phyloP scores from a whole-genome alignment of 495 filamentous ascomycete species.

The Talaromyces thailandensis region DNA sequence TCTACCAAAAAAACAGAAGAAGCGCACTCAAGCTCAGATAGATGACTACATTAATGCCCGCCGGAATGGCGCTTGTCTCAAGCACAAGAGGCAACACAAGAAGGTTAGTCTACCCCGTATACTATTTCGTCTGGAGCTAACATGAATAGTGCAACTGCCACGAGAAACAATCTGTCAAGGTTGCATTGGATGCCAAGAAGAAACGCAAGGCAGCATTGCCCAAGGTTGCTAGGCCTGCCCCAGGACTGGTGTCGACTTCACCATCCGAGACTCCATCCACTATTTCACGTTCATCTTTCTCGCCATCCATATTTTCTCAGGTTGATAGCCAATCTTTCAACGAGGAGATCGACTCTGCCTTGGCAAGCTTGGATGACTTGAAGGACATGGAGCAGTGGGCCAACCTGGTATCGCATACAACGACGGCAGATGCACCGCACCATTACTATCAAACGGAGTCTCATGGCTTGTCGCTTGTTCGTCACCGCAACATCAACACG shows the following conservation, averaged over 20 bases:
- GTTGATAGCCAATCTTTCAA: background rate
- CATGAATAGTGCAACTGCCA: conserved; percentile 34
- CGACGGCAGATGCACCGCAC: background rate
- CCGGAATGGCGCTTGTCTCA: conserved; percentile 37
- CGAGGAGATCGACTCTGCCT: background rate
- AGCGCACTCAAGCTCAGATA: conserved; percentile 34
- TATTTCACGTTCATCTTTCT: background rate
- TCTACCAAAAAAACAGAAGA: conserved; percentile 37
- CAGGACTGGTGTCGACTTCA: background rate
- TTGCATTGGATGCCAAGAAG: background rate
- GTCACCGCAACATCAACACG: background rate
- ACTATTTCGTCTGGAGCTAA: conserved; percentile 14
- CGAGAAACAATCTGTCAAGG: conserved; percentile 11
- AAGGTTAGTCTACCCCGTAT: conserved; percentile 20
- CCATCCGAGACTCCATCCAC: background rate
- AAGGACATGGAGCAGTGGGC: background rate
- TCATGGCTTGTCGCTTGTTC: background rate
- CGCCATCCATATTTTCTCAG: background rate
- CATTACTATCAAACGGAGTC: background rate
- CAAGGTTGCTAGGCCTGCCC: background rate
- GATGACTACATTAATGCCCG: conserved; percentile 41
- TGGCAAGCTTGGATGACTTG: background rate
- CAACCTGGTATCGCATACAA: background rate
- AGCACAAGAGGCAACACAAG: conserved; percentile 41
- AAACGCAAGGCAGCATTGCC: background rate